Conservation (phyloP, 257 asterid species). For the Nicotiana sylvestris region DNA sequence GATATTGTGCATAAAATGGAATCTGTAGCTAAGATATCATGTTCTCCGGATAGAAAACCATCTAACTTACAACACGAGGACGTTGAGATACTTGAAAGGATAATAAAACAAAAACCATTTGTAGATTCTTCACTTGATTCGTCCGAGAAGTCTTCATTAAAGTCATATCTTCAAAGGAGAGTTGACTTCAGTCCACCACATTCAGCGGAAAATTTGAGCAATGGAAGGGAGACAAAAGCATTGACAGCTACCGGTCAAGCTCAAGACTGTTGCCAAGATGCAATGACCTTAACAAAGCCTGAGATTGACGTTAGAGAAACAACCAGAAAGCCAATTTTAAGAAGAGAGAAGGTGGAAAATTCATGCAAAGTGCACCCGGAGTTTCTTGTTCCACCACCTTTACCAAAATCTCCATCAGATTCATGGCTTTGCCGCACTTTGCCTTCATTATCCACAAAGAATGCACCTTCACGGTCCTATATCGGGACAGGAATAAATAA, state of each 20-base stretch:
- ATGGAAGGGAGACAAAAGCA: slow-evolving; percentile 6
- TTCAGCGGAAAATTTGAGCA: slow-evolving; percentile 12
- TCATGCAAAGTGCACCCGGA: slow-evolving; percentile 18
- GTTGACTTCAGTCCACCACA: slow-evolving; percentile 19
- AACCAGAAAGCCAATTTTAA: slow-evolving; percentile 16
- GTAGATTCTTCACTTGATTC: slow-evolving; percentile 24
- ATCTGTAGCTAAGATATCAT: slow-evolving; percentile 18
- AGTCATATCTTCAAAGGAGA: slow-evolving; percentile 21
- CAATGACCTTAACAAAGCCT: slow-evolving; percentile 15
- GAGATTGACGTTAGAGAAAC: slow-evolving; percentile 14
- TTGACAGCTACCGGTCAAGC: slow-evolving; percentile 18
- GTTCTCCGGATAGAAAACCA: slow-evolving; percentile 20
- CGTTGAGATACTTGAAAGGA: slow-evolving; percentile 14
- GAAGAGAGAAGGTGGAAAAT: slow-evolving; percentile 8
- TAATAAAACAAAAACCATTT: slow-evolving; percentile 19
- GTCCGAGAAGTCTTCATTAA: slow-evolving; percentile 20
- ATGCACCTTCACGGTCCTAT: slow-evolving; percentile 23
- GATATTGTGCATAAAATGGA: slow-evolving; percentile 48
- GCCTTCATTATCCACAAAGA: slow-evolving; percentile 53
- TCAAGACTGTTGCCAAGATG: slow-evolving; percentile 17
- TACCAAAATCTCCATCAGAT: slow-evolving; percentile 77
- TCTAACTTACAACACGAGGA: slow-evolving; percentile 19
- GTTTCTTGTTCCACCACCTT: slow-evolving; percentile 62
- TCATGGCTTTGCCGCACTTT: slow-evolving; percentile 89
- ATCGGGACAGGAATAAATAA: slow-evolving; percentile 22